Percentiles rank a stretch among this genome's conserved stretches.
Conservation (phyloP, 768 basidiomycete genomes). For the Botryobasidium botryosum region DNA sequence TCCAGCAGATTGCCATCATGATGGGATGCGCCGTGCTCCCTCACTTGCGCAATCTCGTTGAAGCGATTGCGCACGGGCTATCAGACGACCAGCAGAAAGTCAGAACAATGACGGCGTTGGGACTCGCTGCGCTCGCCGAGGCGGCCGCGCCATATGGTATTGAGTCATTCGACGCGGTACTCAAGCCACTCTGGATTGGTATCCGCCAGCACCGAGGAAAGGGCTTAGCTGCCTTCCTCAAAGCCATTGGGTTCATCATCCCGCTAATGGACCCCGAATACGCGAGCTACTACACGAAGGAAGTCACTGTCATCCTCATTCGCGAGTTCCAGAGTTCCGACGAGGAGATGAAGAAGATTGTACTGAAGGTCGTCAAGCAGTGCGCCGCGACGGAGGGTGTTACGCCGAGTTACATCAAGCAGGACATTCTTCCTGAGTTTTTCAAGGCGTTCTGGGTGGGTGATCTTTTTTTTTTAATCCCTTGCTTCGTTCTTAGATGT, state of each 20-base stretch:
- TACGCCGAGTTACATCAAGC: constrained; percentile 85
- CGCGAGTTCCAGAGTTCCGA: constrained; percentile 99
- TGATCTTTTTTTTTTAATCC: constrained; percentile 5
- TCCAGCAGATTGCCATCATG: constrained; percentile 99
- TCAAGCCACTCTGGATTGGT: constrained; percentile 87
- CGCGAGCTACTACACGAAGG: constrained; percentile 97
- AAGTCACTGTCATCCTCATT: constrained; percentile 90
- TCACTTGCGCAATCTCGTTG: constrained; percentile 89
- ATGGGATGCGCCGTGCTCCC: constrained; percentile 99
- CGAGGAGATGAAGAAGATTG: constrained; percentile 99
- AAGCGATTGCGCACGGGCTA: constrained; percentile 79
- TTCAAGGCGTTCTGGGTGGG: constrained; percentile 95
- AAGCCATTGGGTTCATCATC: constrained; percentile 98
- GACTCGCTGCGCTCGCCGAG: constrained; percentile 86
- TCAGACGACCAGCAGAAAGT: constrained; percentile 95
- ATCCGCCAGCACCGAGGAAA: constrained; percentile 92
- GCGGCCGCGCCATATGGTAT: constrained; percentile 98
- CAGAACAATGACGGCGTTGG: constrained; percentile 86
- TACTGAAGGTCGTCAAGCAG: constrained; percentile 96
- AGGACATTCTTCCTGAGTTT: constrained; percentile 96
- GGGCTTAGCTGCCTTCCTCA: constrained; percentile 85
- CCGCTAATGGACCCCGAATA: constrained; percentile 99
- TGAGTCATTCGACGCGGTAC: constrained; percentile 95
- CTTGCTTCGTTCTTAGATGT: background rate
- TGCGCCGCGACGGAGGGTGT: constrained; percentile 98